phyloP scores from a whole-genome alignment of 352 stramenopile genomes.

The Pseudoperonospora humuli region DNA sequence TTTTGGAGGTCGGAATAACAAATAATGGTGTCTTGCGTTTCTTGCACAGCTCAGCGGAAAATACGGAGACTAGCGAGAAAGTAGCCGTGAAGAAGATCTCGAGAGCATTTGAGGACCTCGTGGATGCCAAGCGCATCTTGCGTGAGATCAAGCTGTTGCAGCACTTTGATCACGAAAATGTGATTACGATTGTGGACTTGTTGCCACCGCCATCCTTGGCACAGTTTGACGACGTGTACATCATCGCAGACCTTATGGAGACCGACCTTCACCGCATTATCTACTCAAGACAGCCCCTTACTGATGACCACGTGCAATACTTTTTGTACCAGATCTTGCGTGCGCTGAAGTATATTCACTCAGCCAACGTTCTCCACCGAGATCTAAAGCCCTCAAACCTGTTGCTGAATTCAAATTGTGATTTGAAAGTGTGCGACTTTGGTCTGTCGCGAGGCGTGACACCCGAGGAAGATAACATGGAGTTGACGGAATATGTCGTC shows the following conservation, averaged over 20 bases:
- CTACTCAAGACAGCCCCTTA: conserved; percentile 91
- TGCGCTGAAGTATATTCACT: conserved; percentile 92
- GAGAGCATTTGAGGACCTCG: conserved; percentile 94
- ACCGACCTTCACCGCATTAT: conserved; percentile 98
- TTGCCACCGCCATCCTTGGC: conserved; percentile 88
- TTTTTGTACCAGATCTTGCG: conserved; percentile 96
- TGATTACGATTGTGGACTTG: conserved; percentile 95
- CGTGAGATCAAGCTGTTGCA: conserved; percentile 93
- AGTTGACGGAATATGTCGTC: conserved; percentile 90
- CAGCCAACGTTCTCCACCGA: conserved; percentile 90
- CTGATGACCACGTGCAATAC: conserved; percentile 90
- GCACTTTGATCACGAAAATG: conserved; percentile 92
- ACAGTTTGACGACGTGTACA: conserved; percentile 97
- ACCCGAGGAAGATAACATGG: conserved; percentile 83
- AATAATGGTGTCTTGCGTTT: neutral
- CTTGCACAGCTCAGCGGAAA: conserved; percentile 58
- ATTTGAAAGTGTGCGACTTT: conserved; percentile 91
- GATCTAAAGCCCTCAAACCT: conserved; percentile 98
- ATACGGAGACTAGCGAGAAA: conserved; percentile 74
- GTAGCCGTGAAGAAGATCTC: conserved; percentile 87
- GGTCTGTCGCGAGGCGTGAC: conserved; percentile 81
- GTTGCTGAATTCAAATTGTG: conserved; percentile 92
- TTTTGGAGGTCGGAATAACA: too few relatives aligned
- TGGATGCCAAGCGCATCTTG: conserved; percentile 99
- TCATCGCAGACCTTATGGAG: conserved; percentile 97